Evolutionary conservation across 179 eudicot species (phyloP).

Genomic region (Carnegiea gigantea): DNA sequence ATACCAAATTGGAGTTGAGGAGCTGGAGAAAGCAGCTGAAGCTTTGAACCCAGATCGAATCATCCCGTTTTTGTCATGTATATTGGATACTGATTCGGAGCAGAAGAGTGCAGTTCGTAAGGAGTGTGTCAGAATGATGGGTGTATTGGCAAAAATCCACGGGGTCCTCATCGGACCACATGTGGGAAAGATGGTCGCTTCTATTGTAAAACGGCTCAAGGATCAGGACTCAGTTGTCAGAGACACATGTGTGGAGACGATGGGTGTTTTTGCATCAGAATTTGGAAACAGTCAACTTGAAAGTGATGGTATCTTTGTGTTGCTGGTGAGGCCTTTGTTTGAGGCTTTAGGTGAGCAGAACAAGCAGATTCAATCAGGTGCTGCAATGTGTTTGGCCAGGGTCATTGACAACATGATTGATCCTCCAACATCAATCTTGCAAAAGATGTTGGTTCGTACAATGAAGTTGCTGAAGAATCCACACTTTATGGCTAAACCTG

Average conservation of each 20-base stretch:
- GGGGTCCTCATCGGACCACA: conserved; percentile 51
- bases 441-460: conserved; percentile 67
- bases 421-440: conserved; percentile 69
- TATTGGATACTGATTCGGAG: conserved; percentile 74
- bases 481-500: conserved; percentile 89
- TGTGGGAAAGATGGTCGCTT: conserved; percentile 65
- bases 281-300: conserved; percentile 44
- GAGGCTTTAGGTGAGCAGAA: conserved; percentile 90
- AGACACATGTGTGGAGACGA: conserved; percentile 79
- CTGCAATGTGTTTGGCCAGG: conserved; percentile 78
- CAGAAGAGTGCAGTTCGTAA: conserved; percentile 77
- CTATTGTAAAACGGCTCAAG: conserved; percentile 77
- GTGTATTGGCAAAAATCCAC: conserved; percentile 52
- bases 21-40: conserved; percentile 61
- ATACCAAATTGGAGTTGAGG: conserved; percentile 70
- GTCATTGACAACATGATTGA: conserved; percentile 60
- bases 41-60: conserved; percentile 63
- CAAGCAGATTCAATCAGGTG: conserved; percentile 78
- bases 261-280: conserved; percentile 69
- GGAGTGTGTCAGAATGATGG: conserved; percentile 79
- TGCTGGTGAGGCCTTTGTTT: conserved; percentile 78
- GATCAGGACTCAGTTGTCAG: conserved; percentile 80
- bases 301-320: conserved; percentile 46
- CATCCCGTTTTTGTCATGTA: conserved; percentile 67
- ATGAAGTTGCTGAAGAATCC: conserved; percentile 77